These are phyloP conservation scores for Candida sanyiensis DNA, from an alignment of 805 yeast genomes.

Conservation along the genomic window DNA sequence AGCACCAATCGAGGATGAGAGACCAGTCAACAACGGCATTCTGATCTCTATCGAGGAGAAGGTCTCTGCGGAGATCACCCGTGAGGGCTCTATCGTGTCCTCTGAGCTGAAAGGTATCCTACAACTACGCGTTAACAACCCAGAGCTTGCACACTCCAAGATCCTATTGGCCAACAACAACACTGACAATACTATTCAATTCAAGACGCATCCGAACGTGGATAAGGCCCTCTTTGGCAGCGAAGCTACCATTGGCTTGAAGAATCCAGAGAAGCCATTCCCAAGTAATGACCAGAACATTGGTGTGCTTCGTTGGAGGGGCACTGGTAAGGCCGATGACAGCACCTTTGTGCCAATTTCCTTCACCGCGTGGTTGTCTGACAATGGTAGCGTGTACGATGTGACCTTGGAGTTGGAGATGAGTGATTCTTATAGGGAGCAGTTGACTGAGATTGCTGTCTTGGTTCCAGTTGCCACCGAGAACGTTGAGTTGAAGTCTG, in stretches of 20 bases:
- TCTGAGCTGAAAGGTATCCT: slow-evolving; percentile 88
- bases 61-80: slow-evolving; percentile 66
- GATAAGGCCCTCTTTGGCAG: slow-evolving; percentile 67
- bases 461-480: slow-evolving; percentile 64
- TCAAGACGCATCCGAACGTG: slow-evolving; percentile 94
- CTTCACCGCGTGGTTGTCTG: slow-evolving; percentile 80
- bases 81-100: slow-evolving; percentile 71
- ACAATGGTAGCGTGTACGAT: slow-evolving; percentile 54
- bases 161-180: slow-evolving; percentile 50
- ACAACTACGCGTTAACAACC: slow-evolving; percentile 78
- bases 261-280: slow-evolving; percentile 74
- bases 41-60: slow-evolving; percentile 73
- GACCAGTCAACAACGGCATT: slow-evolving; percentile 63
- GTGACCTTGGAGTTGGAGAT: slow-evolving; percentile 89
- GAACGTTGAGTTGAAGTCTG: slow-evolving; percentile 46
- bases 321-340: slow-evolving; percentile 56
- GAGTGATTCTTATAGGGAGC: slow-evolving; percentile 38
- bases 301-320: slow-evolving; percentile 92
- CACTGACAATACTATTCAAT: slow-evolving; percentile 50
- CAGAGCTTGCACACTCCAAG: slow-evolving; percentile 61
- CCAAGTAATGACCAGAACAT: slow-evolving; percentile 87
- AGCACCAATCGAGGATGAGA: slow-evolving; percentile 21
- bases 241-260: slow-evolving; percentile 57
- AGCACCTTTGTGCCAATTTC: slow-evolving; percentile 54
- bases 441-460: slow-evolving; percentile 48